These are phyloP conservation scores for Sporothrix inflata DNA, from an alignment of 2,329 filamentous ascomycete species.

Conservation along the genomic window DNA sequence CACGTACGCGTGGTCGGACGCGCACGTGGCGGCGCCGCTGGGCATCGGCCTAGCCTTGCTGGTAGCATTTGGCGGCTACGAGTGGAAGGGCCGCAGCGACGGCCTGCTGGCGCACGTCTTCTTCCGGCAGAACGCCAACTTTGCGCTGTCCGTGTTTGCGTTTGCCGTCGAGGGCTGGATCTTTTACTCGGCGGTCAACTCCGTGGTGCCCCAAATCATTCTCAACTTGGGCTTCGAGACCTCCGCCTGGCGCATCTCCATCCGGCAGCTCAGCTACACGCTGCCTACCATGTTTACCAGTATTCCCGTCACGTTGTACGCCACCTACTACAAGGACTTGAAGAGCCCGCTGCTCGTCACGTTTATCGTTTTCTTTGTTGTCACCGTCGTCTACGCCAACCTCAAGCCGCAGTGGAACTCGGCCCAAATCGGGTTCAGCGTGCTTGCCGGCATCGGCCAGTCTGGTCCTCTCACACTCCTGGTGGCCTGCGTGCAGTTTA, in stretches of 20 bases:
- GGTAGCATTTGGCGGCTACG: constrained; percentile 47
- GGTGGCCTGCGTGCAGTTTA: constrained; percentile 56
- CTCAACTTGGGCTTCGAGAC: constrained; percentile 54
- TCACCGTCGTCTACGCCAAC: constrained; percentile 51
- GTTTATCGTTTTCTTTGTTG: constrained; percentile 51
- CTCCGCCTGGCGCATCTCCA: constrained; percentile 51
- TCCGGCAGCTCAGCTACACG: constrained; percentile 52
- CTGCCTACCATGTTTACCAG: constrained; percentile 47
- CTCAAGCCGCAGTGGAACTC: constrained; percentile 50
- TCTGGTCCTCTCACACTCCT: constrained; percentile 54
- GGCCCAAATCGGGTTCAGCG: constrained; percentile 53
- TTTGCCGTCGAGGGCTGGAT: constrained; percentile 63
- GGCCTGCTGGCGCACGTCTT: constrained; percentile 61
- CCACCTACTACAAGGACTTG: constrained; percentile 54
- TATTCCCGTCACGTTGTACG: constrained; percentile 50
- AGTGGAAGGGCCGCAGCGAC: constrained; percentile 59
- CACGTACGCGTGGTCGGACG: constrained; percentile 45
- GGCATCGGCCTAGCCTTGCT: constrained; percentile 48
- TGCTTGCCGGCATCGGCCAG: constrained; percentile 54
- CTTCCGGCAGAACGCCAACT: constrained; percentile 57
- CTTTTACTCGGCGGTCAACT: constrained; percentile 58
- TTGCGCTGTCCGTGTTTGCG: constrained; percentile 57
- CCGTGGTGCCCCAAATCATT: constrained; percentile 53
- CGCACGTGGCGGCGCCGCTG: constrained; percentile 48
- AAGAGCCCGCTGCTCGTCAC: constrained; percentile 51